Percentiles rank a stretch among this genome's conserved stretches.
phyloP scores from a whole-genome alignment of 768 basidiomycete genomes.

The Pleurotus ostreatus region DNA sequence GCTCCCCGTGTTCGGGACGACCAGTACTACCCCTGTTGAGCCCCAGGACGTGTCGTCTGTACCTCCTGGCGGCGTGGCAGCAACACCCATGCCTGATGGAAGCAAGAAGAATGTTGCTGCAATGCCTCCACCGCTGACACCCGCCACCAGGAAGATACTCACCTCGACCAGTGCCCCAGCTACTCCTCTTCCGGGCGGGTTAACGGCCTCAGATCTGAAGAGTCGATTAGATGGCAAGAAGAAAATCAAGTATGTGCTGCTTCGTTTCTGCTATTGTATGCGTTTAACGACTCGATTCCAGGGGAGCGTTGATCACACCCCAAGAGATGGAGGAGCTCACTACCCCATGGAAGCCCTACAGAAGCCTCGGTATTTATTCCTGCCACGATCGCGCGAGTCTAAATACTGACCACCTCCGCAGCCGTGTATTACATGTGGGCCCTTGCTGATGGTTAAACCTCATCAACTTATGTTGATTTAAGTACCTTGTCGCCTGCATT shows the following conservation, averaged over 20 bases:
- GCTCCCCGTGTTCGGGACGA: conserved; percentile 21
- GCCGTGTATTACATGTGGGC: conserved; percentile 91
- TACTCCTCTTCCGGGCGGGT: conserved; percentile 50
- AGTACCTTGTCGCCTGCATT: not conserved
- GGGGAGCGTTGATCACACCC: conserved; percentile 72
- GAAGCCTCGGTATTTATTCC: conserved; percentile 61
- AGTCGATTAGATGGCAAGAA: conserved; percentile 64
- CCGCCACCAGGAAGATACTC: conserved; percentile 58
- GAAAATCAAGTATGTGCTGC: conserved; percentile 59
- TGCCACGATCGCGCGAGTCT: too few species aligned
- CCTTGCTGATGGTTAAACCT: conserved; percentile 39
- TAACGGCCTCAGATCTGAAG: conserved; percentile 55
- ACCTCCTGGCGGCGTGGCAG: conserved; percentile 24
- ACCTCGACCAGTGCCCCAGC: conserved; percentile 26
- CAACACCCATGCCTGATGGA: conserved; percentile 14
- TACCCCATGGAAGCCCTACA: conserved; percentile 74
- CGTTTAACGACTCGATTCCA: conserved; percentile 19
- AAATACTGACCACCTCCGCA: conserved; percentile 19
- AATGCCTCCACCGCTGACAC: conserved; percentile 61
- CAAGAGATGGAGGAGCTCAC: conserved; percentile 80
- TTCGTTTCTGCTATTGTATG: not conserved
- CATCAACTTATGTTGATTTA: not conserved
- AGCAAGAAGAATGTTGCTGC: conserved; percentile 25
- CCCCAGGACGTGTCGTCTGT: conserved; percentile 30
- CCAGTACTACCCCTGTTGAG: conserved; percentile 6